Conservation (phyloP, 164 flowering plant species). For the Piper betle region DNA sequence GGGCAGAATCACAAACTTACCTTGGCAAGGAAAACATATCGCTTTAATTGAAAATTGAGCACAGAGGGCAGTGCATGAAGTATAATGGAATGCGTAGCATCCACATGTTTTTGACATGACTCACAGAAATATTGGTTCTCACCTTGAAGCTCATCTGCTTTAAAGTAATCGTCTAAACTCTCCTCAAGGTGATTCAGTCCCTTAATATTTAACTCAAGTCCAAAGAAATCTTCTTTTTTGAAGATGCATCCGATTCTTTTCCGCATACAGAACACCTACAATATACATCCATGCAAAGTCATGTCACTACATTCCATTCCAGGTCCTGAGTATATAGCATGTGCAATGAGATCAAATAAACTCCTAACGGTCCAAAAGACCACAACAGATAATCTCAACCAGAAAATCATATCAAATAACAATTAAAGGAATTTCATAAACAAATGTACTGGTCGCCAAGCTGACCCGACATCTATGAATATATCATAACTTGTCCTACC, state of each 20-base stretch:
- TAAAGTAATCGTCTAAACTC: slow-evolving; percentile 81
- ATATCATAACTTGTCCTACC: slow-evolving; percentile 28
- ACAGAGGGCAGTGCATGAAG: slow-evolving; percentile 70
- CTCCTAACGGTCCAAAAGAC: background rate
- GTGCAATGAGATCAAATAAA: background rate
- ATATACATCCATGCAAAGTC: background rate
- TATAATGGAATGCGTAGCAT: slow-evolving; percentile 88
- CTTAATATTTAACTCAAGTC: slow-evolving; percentile 77
- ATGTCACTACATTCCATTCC: background rate
- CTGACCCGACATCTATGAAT: background rate
- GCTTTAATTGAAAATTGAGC: slow-evolving; percentile 93
- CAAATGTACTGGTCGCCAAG: background rate
- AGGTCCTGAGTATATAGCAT: background rate
- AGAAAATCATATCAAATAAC: background rate
- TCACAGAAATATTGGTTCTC: slow-evolving; percentile 93
- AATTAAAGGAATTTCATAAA: background rate
- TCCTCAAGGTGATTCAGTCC: slow-evolving; percentile 74
- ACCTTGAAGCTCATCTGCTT: slow-evolving; percentile 69
- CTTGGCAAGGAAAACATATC: slow-evolving; percentile 89
- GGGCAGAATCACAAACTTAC: slow-evolving; percentile 18
- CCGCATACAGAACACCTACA: slow-evolving; percentile 85
- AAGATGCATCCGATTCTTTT: slow-evolving; percentile 85
- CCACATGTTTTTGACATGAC: slow-evolving; percentile 62
- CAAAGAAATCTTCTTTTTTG: slow-evolving; percentile 90
- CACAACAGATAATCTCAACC: background rate